Evolutionary conservation across 805 yeast species (phyloP), one percentile per base, ranked within the genome.

Genomic region (Hanseniaspora osmophila): DNA sequence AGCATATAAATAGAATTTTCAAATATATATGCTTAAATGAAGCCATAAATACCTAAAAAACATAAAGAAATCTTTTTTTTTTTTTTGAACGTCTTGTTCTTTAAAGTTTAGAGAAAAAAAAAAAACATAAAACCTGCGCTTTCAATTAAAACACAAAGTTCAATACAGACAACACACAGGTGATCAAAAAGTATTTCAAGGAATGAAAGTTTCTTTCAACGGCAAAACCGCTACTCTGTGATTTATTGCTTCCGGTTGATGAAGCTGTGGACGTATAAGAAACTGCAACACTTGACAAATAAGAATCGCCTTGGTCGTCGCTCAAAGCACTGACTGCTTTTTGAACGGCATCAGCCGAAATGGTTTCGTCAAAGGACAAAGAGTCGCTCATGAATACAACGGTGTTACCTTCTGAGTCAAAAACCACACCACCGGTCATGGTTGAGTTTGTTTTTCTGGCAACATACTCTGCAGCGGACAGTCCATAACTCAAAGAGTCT

Each of bases 391-490:
- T 49, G 61, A 79, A 82, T 5, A 78, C 77, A n/a, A 74, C 62
- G 15, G 75, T 79, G 40, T 66, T 67, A 39, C 86, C 86, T 50
- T 69, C 68, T 45, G 73, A 61, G 48, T 74, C 84, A 53, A 82
- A 80, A 6, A 75, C 71, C 42, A 79, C 86, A 59, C 88, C 90
- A 48, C 90, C 90, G 46, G 52, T 65, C 84, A 79, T 78, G 16
- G 70, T 63, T 9, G 65, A 54, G 10, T 52, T 44, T 42, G 72
- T 67, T 43, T 74, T 72, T 69, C 90, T 74, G 48, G 65, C 58
- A 44, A 80, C 65, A 55, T 71, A 76, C 37, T 80, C 86, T 37
- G 64, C 58, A 30, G 72, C 69, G 48, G 69, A 74, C 43, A 82
- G 58, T 50, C 92, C 92, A 12, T 69, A 62, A 38, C 73, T 73